Conservation (phyloP, 2,329 filamentous ascomycete genomes). For the Blastomyces gilchristii region DNA sequence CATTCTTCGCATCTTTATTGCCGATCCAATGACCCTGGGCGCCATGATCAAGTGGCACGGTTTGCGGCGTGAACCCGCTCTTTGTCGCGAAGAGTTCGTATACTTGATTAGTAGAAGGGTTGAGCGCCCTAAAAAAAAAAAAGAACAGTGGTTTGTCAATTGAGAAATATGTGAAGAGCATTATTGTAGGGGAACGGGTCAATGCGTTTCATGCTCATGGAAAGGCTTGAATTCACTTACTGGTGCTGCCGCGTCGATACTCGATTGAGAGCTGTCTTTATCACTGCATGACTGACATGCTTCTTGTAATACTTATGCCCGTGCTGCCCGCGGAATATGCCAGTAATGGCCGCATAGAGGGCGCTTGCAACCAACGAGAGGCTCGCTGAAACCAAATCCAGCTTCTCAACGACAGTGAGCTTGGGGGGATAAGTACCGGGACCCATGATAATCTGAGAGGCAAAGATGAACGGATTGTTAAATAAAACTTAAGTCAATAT, state of each 20-base stretch:
- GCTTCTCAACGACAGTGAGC: conserved; percentile 28
- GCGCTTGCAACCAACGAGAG: conserved; percentile 21
- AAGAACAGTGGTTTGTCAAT: not conserved
- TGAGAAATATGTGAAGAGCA: not conserved
- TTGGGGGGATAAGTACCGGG: conserved; percentile 14
- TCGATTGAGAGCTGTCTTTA: conserved; percentile 23
- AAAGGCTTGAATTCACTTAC: conserved; percentile 18
- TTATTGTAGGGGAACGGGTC: not conserved
- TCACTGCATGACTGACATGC: conserved; percentile 25
- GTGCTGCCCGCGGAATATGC: conserved; percentile 30
- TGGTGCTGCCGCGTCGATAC: conserved; percentile 24
- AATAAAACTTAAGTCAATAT: not conserved
- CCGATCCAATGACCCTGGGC: conserved; percentile 32
- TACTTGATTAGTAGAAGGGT: conserved; percentile 18
- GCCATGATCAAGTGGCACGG: conserved; percentile 24
- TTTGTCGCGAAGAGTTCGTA: conserved; percentile 23
- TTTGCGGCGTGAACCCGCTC: conserved; percentile 22
- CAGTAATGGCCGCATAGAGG: conserved; percentile 26
- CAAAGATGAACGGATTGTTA: not conserved
- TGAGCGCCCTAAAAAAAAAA: conserved; percentile 18
- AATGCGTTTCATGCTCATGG: not conserved
- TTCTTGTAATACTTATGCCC: conserved; percentile 28
- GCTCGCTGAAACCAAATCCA: conserved; percentile 22
- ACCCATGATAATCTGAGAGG: conserved; percentile 6
- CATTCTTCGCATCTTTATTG: conserved; percentile 30